phyloP scores from a whole-genome alignment of 2,329 filamentous ascomycete genomes.

The Harringtonia aguacate region DNA sequence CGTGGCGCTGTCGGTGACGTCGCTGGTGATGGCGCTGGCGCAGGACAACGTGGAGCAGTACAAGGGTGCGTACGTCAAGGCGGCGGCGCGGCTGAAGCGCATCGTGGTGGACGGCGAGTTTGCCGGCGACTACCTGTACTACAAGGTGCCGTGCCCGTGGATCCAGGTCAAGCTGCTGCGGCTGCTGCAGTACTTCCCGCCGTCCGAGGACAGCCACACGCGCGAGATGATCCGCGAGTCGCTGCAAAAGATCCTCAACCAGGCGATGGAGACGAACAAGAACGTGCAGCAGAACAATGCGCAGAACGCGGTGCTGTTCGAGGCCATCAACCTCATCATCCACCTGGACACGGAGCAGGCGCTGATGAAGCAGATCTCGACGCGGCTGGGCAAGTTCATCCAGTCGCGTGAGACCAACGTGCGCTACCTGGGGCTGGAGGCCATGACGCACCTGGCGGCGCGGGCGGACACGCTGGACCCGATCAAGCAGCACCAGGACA shows the following conservation, averaged over 20 bases:
- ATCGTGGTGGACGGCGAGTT: conserved; percentile 87
- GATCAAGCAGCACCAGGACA: conserved; percentile 95
- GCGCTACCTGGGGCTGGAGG: conserved; percentile 87
- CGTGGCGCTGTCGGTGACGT: conserved; percentile 90
- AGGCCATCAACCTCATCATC: conserved; percentile 97
- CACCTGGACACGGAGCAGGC: conserved; percentile 91
- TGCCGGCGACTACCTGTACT: conserved; percentile 87
- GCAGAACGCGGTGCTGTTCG: conserved; percentile 94
- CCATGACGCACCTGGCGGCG: conserved; percentile 95
- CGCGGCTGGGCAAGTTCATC: conserved; percentile 86
- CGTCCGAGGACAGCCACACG: conserved; percentile 88
- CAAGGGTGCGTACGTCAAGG: conserved; percentile 88
- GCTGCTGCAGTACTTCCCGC: conserved; percentile 89
- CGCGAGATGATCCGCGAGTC: conserved; percentile 87
- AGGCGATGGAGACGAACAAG: conserved; percentile 88
- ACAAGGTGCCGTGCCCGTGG: conserved; percentile 99
- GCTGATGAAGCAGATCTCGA: conserved; percentile 92
- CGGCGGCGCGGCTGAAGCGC: conserved; percentile 77
- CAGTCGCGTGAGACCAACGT: conserved; percentile 96
- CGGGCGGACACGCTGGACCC: conserved; percentile 89
- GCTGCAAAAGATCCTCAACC: conserved; percentile 79
- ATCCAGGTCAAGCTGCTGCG: conserved; percentile 90
- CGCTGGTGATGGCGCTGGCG: conserved; percentile 84
- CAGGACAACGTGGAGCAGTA: conserved; percentile 94
- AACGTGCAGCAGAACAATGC: conserved; percentile 99